phyloP scores from a whole-genome alignment of 495 filamentous ascomycete species.

The Aspergillus incahuasiensis region DNA sequence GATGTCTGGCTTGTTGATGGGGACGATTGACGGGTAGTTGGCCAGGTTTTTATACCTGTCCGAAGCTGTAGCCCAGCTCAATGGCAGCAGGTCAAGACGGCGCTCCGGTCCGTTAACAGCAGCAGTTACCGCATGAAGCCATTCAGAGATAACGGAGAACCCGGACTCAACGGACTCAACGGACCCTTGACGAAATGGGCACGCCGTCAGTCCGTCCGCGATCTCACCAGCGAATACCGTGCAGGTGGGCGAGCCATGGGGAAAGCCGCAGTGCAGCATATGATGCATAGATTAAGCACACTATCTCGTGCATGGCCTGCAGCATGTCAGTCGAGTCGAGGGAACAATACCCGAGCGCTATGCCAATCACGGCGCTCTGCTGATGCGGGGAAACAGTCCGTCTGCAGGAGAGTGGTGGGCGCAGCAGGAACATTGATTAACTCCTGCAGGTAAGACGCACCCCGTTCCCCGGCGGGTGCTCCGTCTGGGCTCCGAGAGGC shows the following conservation, averaged over 20 bases:
- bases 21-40: background rate
- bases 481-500: constrained; percentile 3
- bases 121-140: background rate
- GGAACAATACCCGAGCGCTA: background rate
- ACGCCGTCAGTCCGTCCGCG: background rate
- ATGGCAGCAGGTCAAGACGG: constrained; percentile 2
- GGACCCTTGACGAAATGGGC: constrained; percentile 16
- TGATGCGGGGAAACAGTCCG: background rate
- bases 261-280: background rate
- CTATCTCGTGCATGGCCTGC: background rate
- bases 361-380: background rate
- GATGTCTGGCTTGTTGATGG: background rate
- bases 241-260: background rate
- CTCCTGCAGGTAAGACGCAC: background rate
- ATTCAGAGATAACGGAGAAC: background rate
- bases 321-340: background rate
- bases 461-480: constrained; percentile 1
- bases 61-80: background rate
- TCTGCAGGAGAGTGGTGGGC: background rate
- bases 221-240: background rate
- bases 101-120: constrained; percentile 14
- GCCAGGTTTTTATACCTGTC: constrained; percentile 5
- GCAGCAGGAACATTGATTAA: background rate
- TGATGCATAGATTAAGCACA: constrained; percentile 1
- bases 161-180: background rate